Conservation (phyloP, 164 flowering plant species). For the Vitis cinerea region DNA sequence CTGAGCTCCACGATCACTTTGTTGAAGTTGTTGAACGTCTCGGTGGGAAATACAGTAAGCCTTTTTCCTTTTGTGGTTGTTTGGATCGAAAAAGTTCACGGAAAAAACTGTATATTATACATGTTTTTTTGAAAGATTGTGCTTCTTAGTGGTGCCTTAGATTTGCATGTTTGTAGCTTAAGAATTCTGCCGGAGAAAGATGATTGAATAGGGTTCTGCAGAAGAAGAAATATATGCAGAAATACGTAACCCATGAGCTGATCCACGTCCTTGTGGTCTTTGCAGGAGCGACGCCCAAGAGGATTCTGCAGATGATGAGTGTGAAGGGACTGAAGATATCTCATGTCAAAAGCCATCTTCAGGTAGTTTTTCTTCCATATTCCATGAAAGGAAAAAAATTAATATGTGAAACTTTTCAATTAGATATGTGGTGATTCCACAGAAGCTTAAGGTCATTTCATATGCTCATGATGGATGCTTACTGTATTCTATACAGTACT, state of each 20-base stretch:
- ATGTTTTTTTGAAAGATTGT: too few species aligned
- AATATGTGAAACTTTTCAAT: background rate
- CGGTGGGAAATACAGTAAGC: conserved; percentile 43
- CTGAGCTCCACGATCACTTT: conserved; percentile 33
- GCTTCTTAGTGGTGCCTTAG: too few species aligned
- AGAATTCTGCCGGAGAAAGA: too few species aligned
- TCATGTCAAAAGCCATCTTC: conserved; percentile 45
- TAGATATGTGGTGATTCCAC: background rate
- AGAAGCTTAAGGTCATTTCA: too few species aligned
- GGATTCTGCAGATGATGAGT: conserved; percentile 32
- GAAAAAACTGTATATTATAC: too few species aligned
- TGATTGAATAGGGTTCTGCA: too few species aligned
- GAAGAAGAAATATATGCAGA: too few species aligned
- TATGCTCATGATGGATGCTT: too few species aligned
- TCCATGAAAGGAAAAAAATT: background rate
- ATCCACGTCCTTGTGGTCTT: background rate
- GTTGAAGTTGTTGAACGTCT: conserved; percentile 31
- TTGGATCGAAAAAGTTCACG: too few species aligned
- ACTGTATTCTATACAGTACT: too few species aligned
- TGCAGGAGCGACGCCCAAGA: conserved; percentile 45
- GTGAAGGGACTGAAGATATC: conserved; percentile 36
- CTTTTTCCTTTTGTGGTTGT: background rate
- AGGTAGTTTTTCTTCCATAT: conserved; percentile 14
- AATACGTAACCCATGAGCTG: too few species aligned
- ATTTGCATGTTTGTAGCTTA: too few species aligned